Evolutionary conservation across 192 early-diverging fungal species (phyloP).

Genomic region (Phycomyces nitens): DNA sequence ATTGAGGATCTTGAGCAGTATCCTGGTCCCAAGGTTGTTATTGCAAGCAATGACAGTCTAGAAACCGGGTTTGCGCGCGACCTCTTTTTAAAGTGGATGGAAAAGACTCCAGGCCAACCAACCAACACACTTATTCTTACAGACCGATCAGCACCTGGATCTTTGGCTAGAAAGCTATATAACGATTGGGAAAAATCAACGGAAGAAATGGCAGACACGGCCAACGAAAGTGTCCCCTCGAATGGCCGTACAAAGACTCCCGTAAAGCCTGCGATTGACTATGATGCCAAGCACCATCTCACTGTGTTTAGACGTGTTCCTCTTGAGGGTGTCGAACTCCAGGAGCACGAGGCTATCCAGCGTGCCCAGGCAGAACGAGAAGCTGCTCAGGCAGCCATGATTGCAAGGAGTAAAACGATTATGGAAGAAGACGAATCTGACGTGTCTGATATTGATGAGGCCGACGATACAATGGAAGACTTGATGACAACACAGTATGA

Average conservation of each 20-base stretch:
- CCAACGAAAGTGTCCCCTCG: slow-evolving; percentile 3
- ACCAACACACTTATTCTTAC: slow-evolving; percentile 75
- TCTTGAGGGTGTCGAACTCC: slow-evolving; percentile 85
- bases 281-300: slow-evolving; percentile 26
- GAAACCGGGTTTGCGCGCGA: slow-evolving; percentile 80
- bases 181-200: slow-evolving; percentile 54
- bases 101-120: neutral
- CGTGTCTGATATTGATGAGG: slow-evolving; percentile 49
- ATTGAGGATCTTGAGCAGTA: slow-evolving; percentile 66
- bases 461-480: slow-evolving; percentile 53
- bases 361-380: slow-evolving; percentile 67
- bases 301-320: slow-evolving; percentile 61
- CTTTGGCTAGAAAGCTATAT: slow-evolving; percentile 66
- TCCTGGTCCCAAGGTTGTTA: slow-evolving; percentile 75
- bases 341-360: slow-evolving; percentile 60
- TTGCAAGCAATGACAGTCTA: slow-evolving; percentile 78
- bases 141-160: slow-evolving; percentile 69
- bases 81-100: slow-evolving; percentile 74
- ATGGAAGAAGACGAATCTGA: slow-evolving; percentile 79
- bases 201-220: slow-evolving; percentile 35
- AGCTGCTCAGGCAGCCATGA: slow-evolving; percentile 65
- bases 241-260: slow-evolving; percentile 24
- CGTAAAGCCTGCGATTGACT: slow-evolving; percentile 31
- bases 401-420: slow-evolving; percentile 60
- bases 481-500: slow-evolving; percentile 62